Conservation (phyloP, 2,329 filamentous ascomycete species). For the Aspergillus clavatus region DNA sequence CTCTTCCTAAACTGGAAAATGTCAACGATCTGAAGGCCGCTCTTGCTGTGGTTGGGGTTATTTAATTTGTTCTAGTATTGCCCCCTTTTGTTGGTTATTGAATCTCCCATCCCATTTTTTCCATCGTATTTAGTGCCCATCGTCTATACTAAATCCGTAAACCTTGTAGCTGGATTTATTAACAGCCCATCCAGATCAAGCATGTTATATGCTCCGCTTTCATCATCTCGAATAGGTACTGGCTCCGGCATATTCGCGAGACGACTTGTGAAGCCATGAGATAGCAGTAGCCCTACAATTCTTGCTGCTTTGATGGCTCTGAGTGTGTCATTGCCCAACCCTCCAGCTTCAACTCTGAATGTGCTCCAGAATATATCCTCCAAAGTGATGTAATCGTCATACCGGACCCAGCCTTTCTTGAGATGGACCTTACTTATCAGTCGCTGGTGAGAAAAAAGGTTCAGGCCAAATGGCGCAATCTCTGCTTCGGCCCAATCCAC, state of each 20-base stretch:
- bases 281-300: slow-evolving; percentile 32
- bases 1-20: slow-evolving; percentile 8
- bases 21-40: neutral
- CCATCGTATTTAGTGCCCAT: too few relatives aligned
- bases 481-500: too few relatives aligned
- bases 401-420: slow-evolving; percentile 30
- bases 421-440: slow-evolving; percentile 36
- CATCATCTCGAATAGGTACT: slow-evolving; percentile 35
- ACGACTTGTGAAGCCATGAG: slow-evolving; percentile 37
- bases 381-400: slow-evolving; percentile 30
- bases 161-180: too few relatives aligned
- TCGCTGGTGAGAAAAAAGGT: too few relatives aligned
- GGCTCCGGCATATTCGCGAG: slow-evolving; percentile 34
- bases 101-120: slow-evolving; percentile 7
- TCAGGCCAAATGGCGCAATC: too few relatives aligned
- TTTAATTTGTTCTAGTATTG: neutral
- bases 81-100: too few relatives aligned
- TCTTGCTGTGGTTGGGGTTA: neutral
- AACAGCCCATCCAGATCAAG: slow-evolving; percentile 35
- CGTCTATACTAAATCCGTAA: too few relatives aligned
- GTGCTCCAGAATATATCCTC: slow-evolving; percentile 32
- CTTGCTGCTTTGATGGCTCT: slow-evolving; percentile 30
- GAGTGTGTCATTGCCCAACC: slow-evolving; percentile 21
- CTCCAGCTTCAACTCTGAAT: slow-evolving; percentile 28
- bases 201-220: slow-evolving; percentile 38